These are phyloP conservation scores for Cucumis variabilis DNA, from an alignment of 331 rosid species.

Conservation along the genomic window DNA sequence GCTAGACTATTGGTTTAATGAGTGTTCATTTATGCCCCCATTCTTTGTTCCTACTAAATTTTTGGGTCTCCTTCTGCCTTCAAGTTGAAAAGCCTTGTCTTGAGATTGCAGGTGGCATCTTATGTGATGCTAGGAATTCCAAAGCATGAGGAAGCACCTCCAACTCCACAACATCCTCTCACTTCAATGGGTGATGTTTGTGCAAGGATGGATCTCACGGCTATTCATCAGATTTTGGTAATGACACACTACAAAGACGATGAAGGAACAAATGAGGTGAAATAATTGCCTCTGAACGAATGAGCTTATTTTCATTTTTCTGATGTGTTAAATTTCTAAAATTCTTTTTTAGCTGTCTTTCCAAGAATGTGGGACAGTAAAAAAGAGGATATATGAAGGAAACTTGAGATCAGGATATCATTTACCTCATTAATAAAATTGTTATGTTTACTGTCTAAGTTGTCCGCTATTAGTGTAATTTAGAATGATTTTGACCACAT, in stretches of 20 bases:
- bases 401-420: not conserved
- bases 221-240: constrained; percentile 76
- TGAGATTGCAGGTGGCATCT: constrained; percentile 67
- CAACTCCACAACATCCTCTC: constrained; percentile 69
- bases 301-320: no score
- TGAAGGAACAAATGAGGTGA: constrained; percentile 81
- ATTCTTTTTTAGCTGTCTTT: constrained; percentile 59
- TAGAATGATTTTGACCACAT: constrained; percentile 7
- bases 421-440: not conserved
- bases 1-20: not conserved
- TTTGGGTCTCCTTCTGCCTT: not conserved
- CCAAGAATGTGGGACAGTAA: constrained; percentile 67
- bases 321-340: not conserved
- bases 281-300: no score
- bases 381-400: not conserved
- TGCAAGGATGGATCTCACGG: constrained; percentile 81
- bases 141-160: constrained; percentile 74
- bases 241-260: constrained; percentile 75
- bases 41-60: not conserved
- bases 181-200: constrained; percentile 83
- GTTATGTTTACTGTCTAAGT: not conserved
- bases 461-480: not conserved
- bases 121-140: constrained; percentile 79
- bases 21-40: not conserved
- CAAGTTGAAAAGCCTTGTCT: not conserved